These are phyloP conservation scores for Aspergillus ochraceus DNA, from an alignment of 2,329 filamentous ascomycete species.

Conservation along the genomic window DNA sequence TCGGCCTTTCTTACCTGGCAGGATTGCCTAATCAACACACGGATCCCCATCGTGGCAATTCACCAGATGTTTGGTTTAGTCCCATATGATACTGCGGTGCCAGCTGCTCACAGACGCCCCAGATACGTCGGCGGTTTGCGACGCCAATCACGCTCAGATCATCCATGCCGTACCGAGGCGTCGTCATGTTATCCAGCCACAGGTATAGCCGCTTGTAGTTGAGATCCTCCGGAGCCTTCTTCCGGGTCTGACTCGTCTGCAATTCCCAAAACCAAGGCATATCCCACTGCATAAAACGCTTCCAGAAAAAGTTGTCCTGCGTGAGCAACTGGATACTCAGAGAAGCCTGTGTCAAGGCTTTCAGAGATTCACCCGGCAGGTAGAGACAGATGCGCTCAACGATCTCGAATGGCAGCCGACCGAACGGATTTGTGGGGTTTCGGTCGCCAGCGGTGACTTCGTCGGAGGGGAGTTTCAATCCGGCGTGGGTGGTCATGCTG, in stretches of 20 bases:
- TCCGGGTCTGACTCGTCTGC: slow-evolving; percentile 2
- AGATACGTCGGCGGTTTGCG: slow-evolving; percentile 22
- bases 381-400: slow-evolving; percentile 20
- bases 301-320: slow-evolving; percentile 22
- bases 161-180: slow-evolving; percentile 19
- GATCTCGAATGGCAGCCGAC: slow-evolving; percentile 17
- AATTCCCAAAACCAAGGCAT: slow-evolving; percentile 25
- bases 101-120: slow-evolving; percentile 20
- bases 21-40: background rate
- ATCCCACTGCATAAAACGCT: slow-evolving; percentile 16
- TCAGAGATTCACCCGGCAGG: slow-evolving; percentile 17
- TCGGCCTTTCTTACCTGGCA: background rate
- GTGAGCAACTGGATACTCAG: slow-evolving; percentile 18
- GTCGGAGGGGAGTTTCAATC: slow-evolving; percentile 6
- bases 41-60: background rate
- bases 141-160: slow-evolving; percentile 16
- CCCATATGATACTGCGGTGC: slow-evolving; percentile 9
- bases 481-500: slow-evolving; percentile 6
- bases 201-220: slow-evolving; percentile 19
- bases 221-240: background rate
- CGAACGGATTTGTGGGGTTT: slow-evolving; percentile 16
- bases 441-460: slow-evolving; percentile 10
- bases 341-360: slow-evolving; percentile 18
- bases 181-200: slow-evolving; percentile 17
- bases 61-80: background rate